Base-by-base conservation (phyloP, 352 stramenopile genomes). In the Globisporangium mamillatum region DNA sequence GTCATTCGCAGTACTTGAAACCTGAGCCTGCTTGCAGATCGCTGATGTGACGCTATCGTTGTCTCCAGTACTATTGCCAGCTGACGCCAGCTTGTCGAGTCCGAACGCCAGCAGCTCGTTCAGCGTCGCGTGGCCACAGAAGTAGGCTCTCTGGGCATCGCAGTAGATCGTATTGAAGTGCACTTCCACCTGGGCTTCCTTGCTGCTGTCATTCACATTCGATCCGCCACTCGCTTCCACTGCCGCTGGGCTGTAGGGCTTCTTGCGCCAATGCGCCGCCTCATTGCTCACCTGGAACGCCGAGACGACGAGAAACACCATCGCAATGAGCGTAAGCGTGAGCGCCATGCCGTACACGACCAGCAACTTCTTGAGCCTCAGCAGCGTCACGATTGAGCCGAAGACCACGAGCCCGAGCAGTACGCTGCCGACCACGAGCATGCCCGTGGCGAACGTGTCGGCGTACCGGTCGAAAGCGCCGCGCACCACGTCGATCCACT, bases 111-210 rank as follows among this genome's bases (percentile, higher is more conserved):
- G 46, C 8, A 72, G 61, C 52, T 68, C 60, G 8, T 63, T 62
- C 41, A 68, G 50, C 10, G 67, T 69, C 50, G 55, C 36, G 41
- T 61, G 52, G 20, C 69, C 67, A 38, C 67, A 72, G 20, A 69
- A 36, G 53, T 53, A 69, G 12, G 60, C 53, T n/a, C 18, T 24
- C 27, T 72, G 67, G 7, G 67, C 60, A 4, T 63, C 53, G 36
- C 67, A 72, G 46, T 69, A 72, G 44, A 64, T 16, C 5, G 61
- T 8, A 14, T 68, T 69, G 29, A 72, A 72, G n/a, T 64, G 54
- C 12, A 14, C 1, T 4, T 63, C 67, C 10, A 72, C 54, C n/a
- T 57, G 25, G 5, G 44, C 55, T 64, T 72, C 60, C 27, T 63
- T 68, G 22, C 22, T 68, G 22, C 22, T 61, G 12, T 3, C 38